Conservation (phyloP, 1,139 yeast species). For the Hyphopichia khmerensis region DNA sequence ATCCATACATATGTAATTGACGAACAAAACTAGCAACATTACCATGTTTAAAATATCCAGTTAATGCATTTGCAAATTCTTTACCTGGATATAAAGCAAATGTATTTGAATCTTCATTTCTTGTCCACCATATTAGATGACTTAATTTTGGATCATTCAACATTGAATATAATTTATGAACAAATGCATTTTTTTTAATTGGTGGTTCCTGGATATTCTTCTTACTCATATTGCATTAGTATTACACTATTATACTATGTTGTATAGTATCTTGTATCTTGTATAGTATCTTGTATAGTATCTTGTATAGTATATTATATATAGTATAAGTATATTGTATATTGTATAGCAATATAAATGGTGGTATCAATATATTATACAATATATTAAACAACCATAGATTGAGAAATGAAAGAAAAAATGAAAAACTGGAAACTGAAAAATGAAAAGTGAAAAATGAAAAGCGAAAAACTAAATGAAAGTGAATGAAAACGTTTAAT, state of each 20-base stretch:
- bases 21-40: conserved; percentile 49
- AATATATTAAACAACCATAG: no score
- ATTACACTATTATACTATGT: no score
- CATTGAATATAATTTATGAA: conserved; percentile 62
- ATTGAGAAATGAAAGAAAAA: no score
- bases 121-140: conserved; percentile 75
- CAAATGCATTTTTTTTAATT: conserved; percentile 61
- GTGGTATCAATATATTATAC: no score
- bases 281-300: no score
- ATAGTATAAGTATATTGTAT: no score
- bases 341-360: no score
- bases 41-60: conserved; percentile 46
- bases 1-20: conserved; percentile 51
- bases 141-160: conserved; percentile 49
- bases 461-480: background rate
- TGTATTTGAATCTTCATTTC: conserved; percentile 53
- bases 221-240: conserved; percentile 16
- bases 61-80: conserved; percentile 44
- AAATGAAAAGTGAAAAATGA: background rate
- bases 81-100: conserved; percentile 62
- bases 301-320: no score
- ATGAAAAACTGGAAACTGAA: no score
- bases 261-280: no score
- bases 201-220: conserved; percentile 20
- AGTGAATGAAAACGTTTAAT: no score